A percentile compares a stretch with the other conserved stretches of the same genome.
These are phyloP conservation scores for Leptomonas seymouri DNA, from an alignment of 208 protist species.

Conservation along the genomic window DNA sequence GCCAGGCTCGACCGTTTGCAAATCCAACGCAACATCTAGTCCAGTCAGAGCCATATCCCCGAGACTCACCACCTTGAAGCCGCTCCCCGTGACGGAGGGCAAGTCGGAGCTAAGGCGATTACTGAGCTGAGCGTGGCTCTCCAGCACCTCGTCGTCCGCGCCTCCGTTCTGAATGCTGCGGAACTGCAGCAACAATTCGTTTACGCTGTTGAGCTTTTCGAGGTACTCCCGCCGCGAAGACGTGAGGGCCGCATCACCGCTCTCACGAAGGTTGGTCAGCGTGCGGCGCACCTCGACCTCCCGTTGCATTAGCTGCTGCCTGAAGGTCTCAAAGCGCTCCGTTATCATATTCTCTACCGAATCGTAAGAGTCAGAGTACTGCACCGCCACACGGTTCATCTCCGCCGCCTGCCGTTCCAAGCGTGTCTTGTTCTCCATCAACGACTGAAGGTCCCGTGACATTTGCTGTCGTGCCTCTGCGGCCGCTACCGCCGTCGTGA, in stretches of 20 bases:
- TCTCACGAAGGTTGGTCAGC: constrained; percentile 58
- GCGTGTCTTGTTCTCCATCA: constrained; percentile 45
- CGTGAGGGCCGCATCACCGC: constrained; percentile 61
- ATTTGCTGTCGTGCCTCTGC: constrained; percentile 66
- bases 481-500: constrained; percentile 46
- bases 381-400: constrained; percentile 57
- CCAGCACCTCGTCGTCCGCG: constrained; percentile 71
- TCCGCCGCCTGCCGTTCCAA: constrained; percentile 69
- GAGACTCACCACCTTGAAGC: constrained; percentile 57
- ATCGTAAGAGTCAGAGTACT: constrained; percentile 77
- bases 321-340: constrained; percentile 71
- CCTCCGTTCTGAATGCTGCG: constrained; percentile 54
- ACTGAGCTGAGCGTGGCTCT: constrained; percentile 43
- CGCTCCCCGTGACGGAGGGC: constrained; percentile 48
- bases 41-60: constrained; percentile 56
- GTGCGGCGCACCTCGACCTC: constrained; percentile 66
- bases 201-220: constrained; percentile 55
- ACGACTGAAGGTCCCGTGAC: constrained; percentile 44
- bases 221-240: constrained; percentile 52
- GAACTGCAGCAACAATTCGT: constrained; percentile 53
- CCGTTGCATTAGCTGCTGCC: constrained; percentile 69
- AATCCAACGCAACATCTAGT: constrained; percentile 61
- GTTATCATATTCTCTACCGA: constrained; percentile 66
- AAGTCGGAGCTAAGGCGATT: constrained; percentile 41
- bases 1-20: constrained; percentile 33